A percentile compares a stretch with the other conserved stretches of the same genome.
Conservation (phyloP, 169 alveolate genomes). For the Eimeria tenella region DNA sequence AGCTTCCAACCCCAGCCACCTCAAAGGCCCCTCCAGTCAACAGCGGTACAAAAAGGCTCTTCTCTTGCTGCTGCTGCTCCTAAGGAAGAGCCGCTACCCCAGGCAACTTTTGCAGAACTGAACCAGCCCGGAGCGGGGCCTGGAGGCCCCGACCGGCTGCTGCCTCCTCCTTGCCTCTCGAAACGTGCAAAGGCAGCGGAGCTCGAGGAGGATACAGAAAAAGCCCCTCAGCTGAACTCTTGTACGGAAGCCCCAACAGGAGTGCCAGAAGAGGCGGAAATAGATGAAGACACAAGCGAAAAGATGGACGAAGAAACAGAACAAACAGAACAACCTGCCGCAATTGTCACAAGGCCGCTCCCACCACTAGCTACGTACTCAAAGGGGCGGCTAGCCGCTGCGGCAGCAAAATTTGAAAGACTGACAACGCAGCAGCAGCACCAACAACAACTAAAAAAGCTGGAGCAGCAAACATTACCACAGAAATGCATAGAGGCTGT, state of each 20-base stretch:
- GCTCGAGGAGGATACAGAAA: neutral
- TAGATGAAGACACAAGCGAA: neutral
- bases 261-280: neutral
- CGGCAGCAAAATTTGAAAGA: neutral
- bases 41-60: neutral
- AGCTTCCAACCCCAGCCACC: no score
- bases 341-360: neutral
- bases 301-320: neutral
- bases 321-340: neutral
- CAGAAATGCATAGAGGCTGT: slow-evolving; percentile 3
- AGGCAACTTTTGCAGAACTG: neutral
- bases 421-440: slow-evolving; percentile 20
- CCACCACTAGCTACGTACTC: slow-evolving; percentile 14
- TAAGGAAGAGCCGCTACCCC: neutral
- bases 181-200: slow-evolving; percentile 5
- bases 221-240: neutral
- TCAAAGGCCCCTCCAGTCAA: neutral
- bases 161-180: slow-evolving; percentile 16
- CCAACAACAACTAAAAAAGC: neutral
- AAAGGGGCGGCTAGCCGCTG: neutral
- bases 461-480: neutral
- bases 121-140: slow-evolving; percentile 2
- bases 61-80: slow-evolving; percentile 17
- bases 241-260: neutral
- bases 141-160: slow-evolving; percentile 14